Evolutionary conservation across 441 rosid genomes (phyloP).

Genomic region (Jatropha podagrica): DNA sequence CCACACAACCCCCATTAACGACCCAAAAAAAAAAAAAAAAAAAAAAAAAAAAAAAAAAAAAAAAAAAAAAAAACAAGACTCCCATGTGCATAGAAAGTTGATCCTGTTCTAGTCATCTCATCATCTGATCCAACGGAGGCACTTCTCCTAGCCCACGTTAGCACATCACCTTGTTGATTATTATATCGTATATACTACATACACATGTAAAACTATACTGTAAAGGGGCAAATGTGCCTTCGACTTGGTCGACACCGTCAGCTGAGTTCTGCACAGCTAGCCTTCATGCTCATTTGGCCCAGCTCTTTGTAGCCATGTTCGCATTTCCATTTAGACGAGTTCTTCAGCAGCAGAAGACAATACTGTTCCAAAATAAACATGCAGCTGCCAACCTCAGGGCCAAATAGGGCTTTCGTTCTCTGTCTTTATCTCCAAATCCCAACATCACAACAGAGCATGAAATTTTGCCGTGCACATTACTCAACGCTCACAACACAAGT

Average conservation of each 20-base stretch:
- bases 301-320: background rate
- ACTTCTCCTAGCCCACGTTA: no score
- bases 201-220: background rate
- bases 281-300: background rate
- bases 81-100: no score
- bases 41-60: background rate
- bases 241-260: background rate
- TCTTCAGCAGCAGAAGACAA: background rate
- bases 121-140: no score
- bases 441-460: background rate
- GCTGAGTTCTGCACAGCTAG: background rate
- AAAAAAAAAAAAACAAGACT: background rate
- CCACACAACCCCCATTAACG: no score
- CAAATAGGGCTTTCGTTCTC: background rate
- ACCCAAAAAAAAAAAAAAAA: no score
- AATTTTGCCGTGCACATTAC: background rate
- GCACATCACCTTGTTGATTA: no score
- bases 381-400: no score
- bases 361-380: background rate
- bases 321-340: background rate
- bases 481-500: background rate
- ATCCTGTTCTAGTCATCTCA: no score
- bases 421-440: background rate
- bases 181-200: background rate
- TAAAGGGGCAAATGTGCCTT: background rate